Base-by-base conservation (phyloP, 2,329 filamentous ascomycete genomes). In the Biscogniauxia sp. region DNA sequence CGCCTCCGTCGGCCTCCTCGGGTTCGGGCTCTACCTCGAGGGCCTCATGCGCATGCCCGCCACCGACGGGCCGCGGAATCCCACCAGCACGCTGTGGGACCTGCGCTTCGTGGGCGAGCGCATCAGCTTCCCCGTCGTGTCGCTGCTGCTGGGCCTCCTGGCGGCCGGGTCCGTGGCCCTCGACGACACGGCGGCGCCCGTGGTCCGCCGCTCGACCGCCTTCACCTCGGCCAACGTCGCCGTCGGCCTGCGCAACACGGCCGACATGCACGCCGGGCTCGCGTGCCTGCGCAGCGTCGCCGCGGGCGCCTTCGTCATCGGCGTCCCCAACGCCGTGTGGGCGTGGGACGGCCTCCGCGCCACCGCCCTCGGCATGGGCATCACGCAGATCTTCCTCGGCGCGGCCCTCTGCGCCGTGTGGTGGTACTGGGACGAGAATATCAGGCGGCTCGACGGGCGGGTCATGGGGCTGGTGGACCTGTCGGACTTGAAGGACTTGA, bases 211-310 rank as follows among this genome's bases (percentile, higher is more conserved):
- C n/a, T 83, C 80, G 32, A 78, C 81, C 7, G 77, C 78, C 53
- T 84, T 81, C 63, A 83, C 80, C 0, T 79, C 76, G 2, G 75
- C 78, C 5, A 83, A 77, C 67, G 73, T 83, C 23, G 73, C 73
- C n/a, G 72, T 78, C 13, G 76, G 77, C 23, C 74, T 81, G 56
- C 77, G 81, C 28, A 80, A 76, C 65, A 78, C 77, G 17, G 75
- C 75, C 15, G 81, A 84, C 64, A 84, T 84, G 81, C 71, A 76
- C 25, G 77, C 74, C 3, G 78, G 74, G 28, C 73, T 82, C 2
- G 62, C 71, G 1, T 73, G 77, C 45, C 76, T 79, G 72, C 75
- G 79, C 20, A 74, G 71, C 13, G 53, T 82, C 17, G 66, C 75
- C 4, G 74, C 76, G 0, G 82, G 81, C 5, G 69, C 76, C 2